Evolutionary conservation across 345 rosid species (phyloP), one percentile per base, ranked within the genome.

Genomic region (Aquilaria sinensis): DNA sequence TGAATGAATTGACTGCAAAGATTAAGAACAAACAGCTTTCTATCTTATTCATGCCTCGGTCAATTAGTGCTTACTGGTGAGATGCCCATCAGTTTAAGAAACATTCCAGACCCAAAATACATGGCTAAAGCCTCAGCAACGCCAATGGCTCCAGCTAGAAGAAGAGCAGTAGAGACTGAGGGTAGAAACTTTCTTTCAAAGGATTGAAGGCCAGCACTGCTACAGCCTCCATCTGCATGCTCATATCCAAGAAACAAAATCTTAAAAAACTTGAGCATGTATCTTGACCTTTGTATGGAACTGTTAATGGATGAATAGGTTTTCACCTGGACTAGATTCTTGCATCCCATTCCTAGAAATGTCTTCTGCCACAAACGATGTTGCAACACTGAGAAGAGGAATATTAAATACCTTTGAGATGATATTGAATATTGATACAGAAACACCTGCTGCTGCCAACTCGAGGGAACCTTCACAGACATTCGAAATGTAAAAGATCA

Each of bases 151-250:
- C 43, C 31, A n/a, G 78, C 74, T 50, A 69, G 62, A 66, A 74
- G n/a, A 29, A 74, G 70, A 49, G 73, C 74, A n/a, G 71, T 69
- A 47, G 78, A 69, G 67, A 74, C 74, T 6, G 78, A 74, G n/a
- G 71, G 71, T 31, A 74, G 67, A 32, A 46, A 51, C 74, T 65
- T 70, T 53, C 71, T 65, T 57, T 62, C 67, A 29, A 53, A 6
- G 48, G 57, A 58, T 68, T 60, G 57, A 33, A 61, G 43, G 16
- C 43, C 47, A 50, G 58, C 51, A 0, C 15, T 23, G 54, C 37
- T 41, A 51, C 33, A n/a, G 51, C 34, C 37, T 34, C 33, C 53
- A 66, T 45, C 71, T 74, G 62, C 50, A 49, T 23, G 43, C 43
- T 37, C 43, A 37, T 37, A 9, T 37, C 8, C 43, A 37, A 0